Evolutionary conservation across 805 yeast species (phyloP), one percentile per base, ranked within the genome.

Genomic region (Metschnikowia borealis): DNA sequence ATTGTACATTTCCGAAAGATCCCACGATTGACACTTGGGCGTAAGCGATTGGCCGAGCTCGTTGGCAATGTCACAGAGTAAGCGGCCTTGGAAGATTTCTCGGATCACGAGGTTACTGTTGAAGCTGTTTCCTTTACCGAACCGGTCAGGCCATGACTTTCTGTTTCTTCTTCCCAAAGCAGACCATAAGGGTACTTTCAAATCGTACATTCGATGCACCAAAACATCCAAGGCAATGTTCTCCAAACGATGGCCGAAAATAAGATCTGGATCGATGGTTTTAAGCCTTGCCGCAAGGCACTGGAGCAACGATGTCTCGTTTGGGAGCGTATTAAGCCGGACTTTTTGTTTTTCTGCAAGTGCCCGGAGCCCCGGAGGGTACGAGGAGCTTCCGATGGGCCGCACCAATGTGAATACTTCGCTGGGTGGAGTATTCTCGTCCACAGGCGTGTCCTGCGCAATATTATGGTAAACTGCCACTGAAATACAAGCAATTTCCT

Each of bases 1-100:
- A 31, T 82, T 84, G 59, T 83, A 85, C 98, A 94, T 94, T 67
- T 94, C 99, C 13, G 87, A 76, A 50, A 94, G 74, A 52, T 89
- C 95, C 97, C 96, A 94, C 15, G 92, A 87, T 66, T 89, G 96
- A 70, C 98, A 94, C 65, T 90, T 89, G 4, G 85, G 74, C 3
- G 97, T 89, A 54, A 92, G 73, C 0, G 97, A 91, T 65, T 87
- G 94, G 44, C 98, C 99, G 83, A 91, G 80, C 61, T 89, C 96
- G 67, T 94, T 94, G 46, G 92, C 89, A 62, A 94, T 82, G 68
- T 94, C 99, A 77, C 97, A 89, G 42, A 92, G 62, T 49, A 94
- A 76, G 59, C 99, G 78, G 35, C 99, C 99, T 36, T 90, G 82
- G 61, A 85, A 78, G 18, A 89, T 78, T 49, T 88, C 90, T 46